Evolutionary conservation across 805 yeast genomes (phyloP).

Genomic region (Lipomyces anomalus): DNA sequence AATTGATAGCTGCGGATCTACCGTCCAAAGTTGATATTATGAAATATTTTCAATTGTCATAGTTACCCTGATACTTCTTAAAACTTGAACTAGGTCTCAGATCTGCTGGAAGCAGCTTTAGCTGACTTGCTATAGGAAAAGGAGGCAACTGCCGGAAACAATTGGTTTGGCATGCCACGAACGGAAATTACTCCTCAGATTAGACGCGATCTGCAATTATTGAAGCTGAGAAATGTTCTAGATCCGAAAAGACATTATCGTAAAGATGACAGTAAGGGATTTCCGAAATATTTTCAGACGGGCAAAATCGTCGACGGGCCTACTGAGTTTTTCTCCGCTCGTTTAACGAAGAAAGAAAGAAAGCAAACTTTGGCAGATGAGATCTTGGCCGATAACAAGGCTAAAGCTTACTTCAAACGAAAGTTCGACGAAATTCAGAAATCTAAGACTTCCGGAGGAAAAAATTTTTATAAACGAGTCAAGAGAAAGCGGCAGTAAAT

Average conservation of each 20-base stretch:
- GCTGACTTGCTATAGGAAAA: constrained; percentile 14
- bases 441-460: constrained; percentile 58
- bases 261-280: constrained; percentile 48
- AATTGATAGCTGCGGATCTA: constrained; percentile 12
- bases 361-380: constrained; percentile 78
- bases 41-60: constrained; percentile 22
- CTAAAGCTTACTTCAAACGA: constrained; percentile 74
- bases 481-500: constrained; percentile 54
- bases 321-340: constrained; percentile 64
- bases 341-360: constrained; percentile 65
- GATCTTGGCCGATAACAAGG: constrained; percentile 63
- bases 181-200: constrained; percentile 65
- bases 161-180: constrained; percentile 79
- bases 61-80: constrained; percentile 27
- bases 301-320: constrained; percentile 85
- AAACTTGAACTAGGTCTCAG: not conserved
- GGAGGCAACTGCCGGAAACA: constrained; percentile 44
- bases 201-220: constrained; percentile 69
- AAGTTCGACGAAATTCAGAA: constrained; percentile 76
- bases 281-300: constrained; percentile 75
- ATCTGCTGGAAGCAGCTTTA: not conserved
- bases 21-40: constrained; percentile 13
- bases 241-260: constrained; percentile 96
- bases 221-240: constrained; percentile 81
- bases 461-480: constrained; percentile 57